Evolutionary conservation across 139 green algal genomes (phyloP).

Genomic region (Chlorella sorokiniana): DNA sequence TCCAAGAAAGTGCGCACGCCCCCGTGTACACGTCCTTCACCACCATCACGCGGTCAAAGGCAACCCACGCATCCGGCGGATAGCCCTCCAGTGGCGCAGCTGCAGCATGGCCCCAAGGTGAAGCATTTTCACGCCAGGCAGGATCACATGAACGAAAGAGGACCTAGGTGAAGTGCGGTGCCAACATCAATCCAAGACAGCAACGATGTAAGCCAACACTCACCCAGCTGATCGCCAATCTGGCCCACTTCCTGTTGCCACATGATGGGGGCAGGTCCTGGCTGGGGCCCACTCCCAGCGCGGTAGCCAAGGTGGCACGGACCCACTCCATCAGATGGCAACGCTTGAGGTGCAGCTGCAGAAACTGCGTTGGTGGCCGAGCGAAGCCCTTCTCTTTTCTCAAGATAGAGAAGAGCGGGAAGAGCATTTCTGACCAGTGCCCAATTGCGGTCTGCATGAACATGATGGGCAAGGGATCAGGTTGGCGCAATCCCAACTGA

Average conservation of each 20-base stretch:
- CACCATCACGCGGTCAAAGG: conserved; percentile 82
- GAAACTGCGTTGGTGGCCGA: conserved; percentile 58
- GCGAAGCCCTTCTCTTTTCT: conserved; percentile 51
- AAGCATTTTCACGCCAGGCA: no score
- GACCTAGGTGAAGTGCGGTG: no score
- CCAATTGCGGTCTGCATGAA: conserved; percentile 79
- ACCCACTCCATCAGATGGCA: conserved; percentile 87
- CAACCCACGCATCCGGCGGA: conserved; percentile 55
- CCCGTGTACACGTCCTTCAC: conserved; percentile 77
- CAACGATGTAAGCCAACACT: no score
- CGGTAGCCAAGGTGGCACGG: conserved; percentile 39
- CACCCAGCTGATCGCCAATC: conserved; percentile 72
- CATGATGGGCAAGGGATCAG: not conserved
- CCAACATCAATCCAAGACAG: no score
- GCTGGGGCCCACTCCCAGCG: conserved; percentile 53
- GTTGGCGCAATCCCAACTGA: no score
- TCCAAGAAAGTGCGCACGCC: conserved; percentile 71
- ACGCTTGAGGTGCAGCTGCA: conserved; percentile 78
- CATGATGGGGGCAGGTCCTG: conserved; percentile 71
- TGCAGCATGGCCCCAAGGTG: conserved; percentile 36
- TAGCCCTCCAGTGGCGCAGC: conserved; percentile 68
- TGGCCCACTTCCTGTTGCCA: conserved; percentile 71
- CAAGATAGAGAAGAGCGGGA: conserved; percentile 76
- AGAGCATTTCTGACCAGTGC: conserved; percentile 88
- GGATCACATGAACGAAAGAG: no score